Percentiles rank a stretch among this genome's conserved stretches.
These are phyloP conservation scores for Gardenia jasminoides DNA, from an alignment of 257 asterid species.

Conservation along the genomic window DNA sequence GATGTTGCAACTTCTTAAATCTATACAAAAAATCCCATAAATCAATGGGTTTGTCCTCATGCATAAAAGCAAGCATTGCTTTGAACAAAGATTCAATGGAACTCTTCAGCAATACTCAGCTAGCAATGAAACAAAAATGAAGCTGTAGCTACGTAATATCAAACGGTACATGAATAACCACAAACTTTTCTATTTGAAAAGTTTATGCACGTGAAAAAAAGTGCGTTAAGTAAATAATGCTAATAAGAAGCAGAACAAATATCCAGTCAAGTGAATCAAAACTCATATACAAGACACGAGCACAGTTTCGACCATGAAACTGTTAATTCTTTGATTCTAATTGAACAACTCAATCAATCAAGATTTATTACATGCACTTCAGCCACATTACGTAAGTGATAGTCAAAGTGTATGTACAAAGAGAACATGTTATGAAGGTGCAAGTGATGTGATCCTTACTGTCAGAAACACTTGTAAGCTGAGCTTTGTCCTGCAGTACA, in stretches of 20 bases:
- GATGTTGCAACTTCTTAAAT: background rate
- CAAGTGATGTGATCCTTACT: constrained; percentile 49
- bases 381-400: background rate
- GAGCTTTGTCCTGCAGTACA: constrained; percentile 66
- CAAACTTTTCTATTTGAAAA: background rate
- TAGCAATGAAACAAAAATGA: background rate
- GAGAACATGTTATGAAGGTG: constrained; percentile 1
- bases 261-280: background rate
- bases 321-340: background rate
- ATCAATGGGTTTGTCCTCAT: background rate
- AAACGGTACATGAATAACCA: background rate
- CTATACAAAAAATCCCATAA: no score
- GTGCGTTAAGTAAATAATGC: background rate
- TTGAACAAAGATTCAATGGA: background rate
- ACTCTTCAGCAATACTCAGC: background rate
- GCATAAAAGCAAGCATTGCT: background rate
- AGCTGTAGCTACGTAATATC: background rate
- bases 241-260: background rate
- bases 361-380: background rate
- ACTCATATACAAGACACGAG: background rate
- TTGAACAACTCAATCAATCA: background rate
- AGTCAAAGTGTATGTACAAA: background rate
- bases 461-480: constrained; percentile 78
- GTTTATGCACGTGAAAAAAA: background rate
- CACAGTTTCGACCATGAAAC: background rate